These are phyloP conservation scores for Lactifluus volemus DNA, from an alignment of 768 basidiomycete species.

Conservation along the genomic window DNA sequence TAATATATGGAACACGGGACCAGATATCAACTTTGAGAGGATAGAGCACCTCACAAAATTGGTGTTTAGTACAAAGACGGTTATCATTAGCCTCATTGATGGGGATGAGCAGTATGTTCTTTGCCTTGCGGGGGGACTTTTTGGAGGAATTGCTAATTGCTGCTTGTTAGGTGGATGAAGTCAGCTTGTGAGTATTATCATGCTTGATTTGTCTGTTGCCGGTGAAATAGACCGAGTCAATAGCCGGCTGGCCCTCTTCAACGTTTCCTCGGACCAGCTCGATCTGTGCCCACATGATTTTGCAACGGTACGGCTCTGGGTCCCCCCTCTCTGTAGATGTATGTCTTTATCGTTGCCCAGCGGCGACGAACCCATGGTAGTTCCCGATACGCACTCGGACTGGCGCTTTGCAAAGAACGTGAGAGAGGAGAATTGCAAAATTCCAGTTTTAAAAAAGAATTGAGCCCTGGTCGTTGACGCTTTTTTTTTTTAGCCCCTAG, in stretches of 20 bases:
- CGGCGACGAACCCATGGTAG: conserved; percentile 79
- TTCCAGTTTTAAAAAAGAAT: not conserved
- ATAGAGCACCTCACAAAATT: conserved; percentile 89
- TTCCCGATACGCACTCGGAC: conserved; percentile 70
- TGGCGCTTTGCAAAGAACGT: conserved; percentile 89
- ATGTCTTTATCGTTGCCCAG: conserved; percentile 28
- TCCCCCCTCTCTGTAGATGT: not conserved
- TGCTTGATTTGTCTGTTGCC: not conserved
- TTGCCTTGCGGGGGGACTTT: not conserved
- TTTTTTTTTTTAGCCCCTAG: conserved; percentile 49
- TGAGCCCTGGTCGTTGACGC: not conserved
- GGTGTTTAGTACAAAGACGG: conserved; percentile 85
- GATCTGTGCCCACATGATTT: conserved; percentile 77
- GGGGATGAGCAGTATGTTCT: conserved; percentile 65
- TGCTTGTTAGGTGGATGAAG: conserved; percentile 69
- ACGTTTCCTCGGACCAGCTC: conserved; percentile 50
- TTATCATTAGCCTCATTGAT: conserved; percentile 77
- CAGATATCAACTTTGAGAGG: conserved; percentile 87
- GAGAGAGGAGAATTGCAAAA: conserved; percentile 27
- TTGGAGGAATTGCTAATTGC: conserved; percentile 5
- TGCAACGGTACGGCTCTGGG: conserved; percentile 50
- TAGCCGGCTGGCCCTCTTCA: conserved; percentile 39
- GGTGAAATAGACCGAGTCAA: not conserved
- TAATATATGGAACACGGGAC: conserved; percentile 80
- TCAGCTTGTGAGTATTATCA: conserved; percentile 55